Evolutionary conservation across 768 basidiomycete genomes (phyloP), one percentile per base, ranked within the genome.

Genomic region (Pisolithus sp.): DNA sequence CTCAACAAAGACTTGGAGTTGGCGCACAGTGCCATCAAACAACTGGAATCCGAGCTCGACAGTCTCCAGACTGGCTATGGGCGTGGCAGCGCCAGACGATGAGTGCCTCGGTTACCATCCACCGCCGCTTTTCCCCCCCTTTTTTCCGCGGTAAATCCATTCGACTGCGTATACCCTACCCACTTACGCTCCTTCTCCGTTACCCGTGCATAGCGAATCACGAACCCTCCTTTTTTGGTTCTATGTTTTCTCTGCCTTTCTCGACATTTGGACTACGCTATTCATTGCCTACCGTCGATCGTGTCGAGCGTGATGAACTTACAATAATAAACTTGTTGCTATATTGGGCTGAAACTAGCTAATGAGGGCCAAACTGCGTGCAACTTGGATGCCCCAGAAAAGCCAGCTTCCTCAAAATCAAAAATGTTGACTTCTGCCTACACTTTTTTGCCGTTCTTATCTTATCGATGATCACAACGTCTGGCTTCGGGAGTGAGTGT

Each of bases 1-100:
- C 84, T 99, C 75, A 99, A 98, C 83, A 98, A 97, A 73, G 96
- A 98, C 65, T 79, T 99, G 66, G 95, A 97, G 74, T 71, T 81
- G 68, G 91, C 94, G 9, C 89, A 92, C 78, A 83, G 88, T 51
- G 80, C 88, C 21, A 94, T 95, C 78, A 96, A 96, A 73, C 75
- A 82, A 53, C 79, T 94, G 68, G 93, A 96, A 67, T 81, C 81
- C 23, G 93, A 96, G 70, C 79, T 96, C 56, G 92, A 94, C 74
- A 85, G 83, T 61, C 80, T 94, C 46, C 89, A 92, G 68, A 83
- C 85, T 57, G 89, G 89, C 37, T 92, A 89, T 58, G 85, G 87
- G 50, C 81, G 89, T 41, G 83, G 86, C 65, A 67, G 66, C 20
- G 66, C 66, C 54, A 65, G 66, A 55, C 55, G 67, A 57, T 67